Base-by-base conservation (phyloP, 2,329 filamentous ascomycete genomes). In the Cryphonectria radicalis region DNA sequence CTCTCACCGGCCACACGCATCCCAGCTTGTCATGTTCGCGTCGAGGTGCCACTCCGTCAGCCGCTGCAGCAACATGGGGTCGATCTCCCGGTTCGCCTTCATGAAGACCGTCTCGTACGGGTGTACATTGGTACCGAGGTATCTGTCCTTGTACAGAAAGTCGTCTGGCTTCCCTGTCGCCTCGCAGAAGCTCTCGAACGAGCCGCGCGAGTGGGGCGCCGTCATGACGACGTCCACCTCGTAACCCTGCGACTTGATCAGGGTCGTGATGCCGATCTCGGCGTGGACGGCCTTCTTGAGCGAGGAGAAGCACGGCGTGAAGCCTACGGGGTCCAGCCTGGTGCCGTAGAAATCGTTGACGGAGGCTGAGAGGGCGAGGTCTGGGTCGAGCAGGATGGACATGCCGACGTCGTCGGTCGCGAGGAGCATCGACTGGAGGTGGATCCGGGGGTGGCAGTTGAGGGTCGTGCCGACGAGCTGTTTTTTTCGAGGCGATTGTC, bases 21-120 rank as follows among this genome's bases (percentile, higher is more conserved):
- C 75, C 76, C 77, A 80, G 63, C 78, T 79, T 10, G 74, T 73
- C 46, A 73, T 76, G 1, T 68, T 71, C 1, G 69, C 65, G 5
- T 68, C 74, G 43, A 76, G 68, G 55, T 81, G 79, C 78, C 78
- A 79, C 60, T 76, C 73, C 2, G 79, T 80, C 60, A 82, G 67
- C n/a, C 74, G 73, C 2, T 74, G 68, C 37, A 82, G 72, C 42
- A 77, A 66, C 1, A 60, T 43, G 0, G 75, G 75, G 62, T 80
- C 79, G 46, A 80, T 77, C 11, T 77, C 74, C 43, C 77, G 74
- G 63, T 80, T 79, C 5, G 79, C 77, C 74, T 81, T 80, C 69
- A 78, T 74, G 69, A 82, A 82, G 25, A 82, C 68, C 1, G 78
- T 79, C 77, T 82, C 81, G 74, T 81, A 82, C 1, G 81, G 80